Percentiles rank a stretch among this genome's conserved stretches.
phyloP scores from a whole-genome alignment of 768 basidiomycete genomes.

The Kwoniella newhampshirensis region DNA sequence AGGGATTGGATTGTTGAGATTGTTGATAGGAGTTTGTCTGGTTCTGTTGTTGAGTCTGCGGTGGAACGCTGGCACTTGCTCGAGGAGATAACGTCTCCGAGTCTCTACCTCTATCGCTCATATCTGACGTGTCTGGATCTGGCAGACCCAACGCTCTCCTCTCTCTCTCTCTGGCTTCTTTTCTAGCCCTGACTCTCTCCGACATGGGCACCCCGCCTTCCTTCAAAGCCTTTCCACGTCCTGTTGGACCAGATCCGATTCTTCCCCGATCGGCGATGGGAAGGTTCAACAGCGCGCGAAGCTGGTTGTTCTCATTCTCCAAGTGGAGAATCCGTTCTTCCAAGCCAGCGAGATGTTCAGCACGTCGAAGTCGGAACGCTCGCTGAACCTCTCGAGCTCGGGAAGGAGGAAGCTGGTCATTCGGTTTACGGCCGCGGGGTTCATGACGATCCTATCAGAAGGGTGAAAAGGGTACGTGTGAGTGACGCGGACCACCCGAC shows the following conservation, averaged over 20 bases:
- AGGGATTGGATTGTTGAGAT: not conserved
- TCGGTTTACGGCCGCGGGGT: conserved; percentile 51
- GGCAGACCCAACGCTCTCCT: conserved; percentile 33
- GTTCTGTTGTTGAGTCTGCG: not conserved
- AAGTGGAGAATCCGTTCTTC: conserved; percentile 53
- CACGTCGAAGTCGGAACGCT: conserved; percentile 53
- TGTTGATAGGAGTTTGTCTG: not conserved
- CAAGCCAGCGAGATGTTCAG: conserved; percentile 52
- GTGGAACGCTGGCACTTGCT: conserved; percentile 8
- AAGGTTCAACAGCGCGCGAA: conserved; percentile 43
- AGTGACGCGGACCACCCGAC: too few species aligned
- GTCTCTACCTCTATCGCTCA: conserved; percentile 17
- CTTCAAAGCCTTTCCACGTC: conserved; percentile 52
- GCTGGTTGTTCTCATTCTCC: conserved; percentile 51
- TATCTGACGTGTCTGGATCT: conserved; percentile 18
- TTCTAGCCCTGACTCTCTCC: conserved; percentile 50
- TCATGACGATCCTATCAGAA: conserved; percentile 44
- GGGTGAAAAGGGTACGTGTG: too few species aligned
- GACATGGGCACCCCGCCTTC: conserved; percentile 53
- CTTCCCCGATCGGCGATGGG: conserved; percentile 36
- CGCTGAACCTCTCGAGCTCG: conserved; percentile 54
- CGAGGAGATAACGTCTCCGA: conserved; percentile 26
- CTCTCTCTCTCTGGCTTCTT: conserved; percentile 47
- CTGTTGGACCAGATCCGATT: conserved; percentile 53
- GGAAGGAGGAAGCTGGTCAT: conserved; percentile 51